phyloP scores from a whole-genome alignment of 164 flowering plant genomes.

The Berberis vulgaris region DNA sequence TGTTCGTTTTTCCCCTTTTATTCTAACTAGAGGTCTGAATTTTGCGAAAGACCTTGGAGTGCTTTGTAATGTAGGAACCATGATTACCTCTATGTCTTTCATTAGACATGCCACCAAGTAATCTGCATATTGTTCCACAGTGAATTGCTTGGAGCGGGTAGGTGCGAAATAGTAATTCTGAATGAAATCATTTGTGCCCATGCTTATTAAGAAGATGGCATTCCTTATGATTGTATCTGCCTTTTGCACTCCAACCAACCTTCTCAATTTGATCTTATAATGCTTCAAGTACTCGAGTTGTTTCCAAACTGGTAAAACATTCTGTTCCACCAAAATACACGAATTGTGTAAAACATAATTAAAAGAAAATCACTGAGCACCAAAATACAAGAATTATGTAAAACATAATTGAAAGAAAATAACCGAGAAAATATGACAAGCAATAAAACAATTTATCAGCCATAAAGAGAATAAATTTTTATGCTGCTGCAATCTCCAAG shows the following conservation, averaged over 20 bases:
- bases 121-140: slow-evolving; percentile 28
- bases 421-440: no score
- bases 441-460: no score
- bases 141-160: slow-evolving; percentile 34
- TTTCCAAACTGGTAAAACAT: slow-evolving; percentile 36
- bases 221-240: slow-evolving; percentile 25
- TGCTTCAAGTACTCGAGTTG: slow-evolving; percentile 50
- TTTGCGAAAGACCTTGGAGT: no score
- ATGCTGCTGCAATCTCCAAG: no score
- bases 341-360: no score
- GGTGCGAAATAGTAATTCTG: slow-evolving; percentile 54
- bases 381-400: no score
- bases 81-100: slow-evolving; percentile 33
- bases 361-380: no score
- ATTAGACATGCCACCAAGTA: slow-evolving; percentile 34
- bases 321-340: slow-evolving; percentile 20
- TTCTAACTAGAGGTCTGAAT: no score
- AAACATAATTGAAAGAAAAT: no score
- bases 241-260: slow-evolving; percentile 28
- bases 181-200: slow-evolving; percentile 69
- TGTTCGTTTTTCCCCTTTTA: no score
- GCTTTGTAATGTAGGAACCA: slow-evolving; percentile 11
- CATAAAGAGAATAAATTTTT: no score
- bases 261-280: slow-evolving; percentile 36
- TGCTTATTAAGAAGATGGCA: slow-evolving; percentile 38